These are phyloP conservation scores for Caryocar brasiliense DNA, from an alignment of 441 rosid species.

Conservation along the genomic window DNA sequence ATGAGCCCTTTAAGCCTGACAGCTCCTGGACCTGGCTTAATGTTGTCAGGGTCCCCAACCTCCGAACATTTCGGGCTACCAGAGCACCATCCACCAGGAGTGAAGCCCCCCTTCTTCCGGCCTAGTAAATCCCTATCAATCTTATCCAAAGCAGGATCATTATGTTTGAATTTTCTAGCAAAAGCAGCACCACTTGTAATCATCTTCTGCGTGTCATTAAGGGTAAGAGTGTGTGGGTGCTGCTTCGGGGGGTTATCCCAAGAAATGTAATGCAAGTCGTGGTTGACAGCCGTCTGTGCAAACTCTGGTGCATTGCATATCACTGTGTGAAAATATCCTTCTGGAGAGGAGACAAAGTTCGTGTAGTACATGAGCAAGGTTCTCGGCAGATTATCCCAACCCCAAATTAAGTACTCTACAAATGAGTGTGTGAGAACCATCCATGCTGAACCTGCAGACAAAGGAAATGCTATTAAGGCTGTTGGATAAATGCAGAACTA, in stretches of 20 bases:
- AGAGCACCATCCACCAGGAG: constrained; percentile 93
- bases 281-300: constrained; percentile 55
- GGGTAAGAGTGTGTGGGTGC: constrained; percentile 67
- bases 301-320: constrained; percentile 84
- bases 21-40: constrained; percentile 74
- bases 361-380: constrained; percentile 82
- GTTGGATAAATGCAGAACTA: neutral
- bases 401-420: constrained; percentile 84
- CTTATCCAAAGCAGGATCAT: constrained; percentile 45
- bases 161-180: constrained; percentile 62
- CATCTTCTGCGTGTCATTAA: constrained; percentile 57
- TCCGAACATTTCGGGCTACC: constrained; percentile 54
- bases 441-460: constrained; percentile 87
- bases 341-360: constrained; percentile 90
- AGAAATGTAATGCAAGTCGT: constrained; percentile 80
- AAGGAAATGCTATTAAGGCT: constrained; percentile 1
- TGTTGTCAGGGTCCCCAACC: constrained; percentile 50
- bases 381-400: constrained; percentile 93
- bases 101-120: constrained; percentile 44
- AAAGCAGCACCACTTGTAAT: constrained; percentile 68
- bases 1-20: constrained; percentile 50
- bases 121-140: constrained; percentile 60
- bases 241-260: constrained; percentile 90
- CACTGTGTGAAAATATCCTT: constrained; percentile 92
- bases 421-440: constrained; percentile 77